A percentile compares a stretch with the other conserved stretches of the same genome.
phyloP scores from a whole-genome alignment of 352 stramenopile genomes.

The Phytopythium delawarense region DNA sequence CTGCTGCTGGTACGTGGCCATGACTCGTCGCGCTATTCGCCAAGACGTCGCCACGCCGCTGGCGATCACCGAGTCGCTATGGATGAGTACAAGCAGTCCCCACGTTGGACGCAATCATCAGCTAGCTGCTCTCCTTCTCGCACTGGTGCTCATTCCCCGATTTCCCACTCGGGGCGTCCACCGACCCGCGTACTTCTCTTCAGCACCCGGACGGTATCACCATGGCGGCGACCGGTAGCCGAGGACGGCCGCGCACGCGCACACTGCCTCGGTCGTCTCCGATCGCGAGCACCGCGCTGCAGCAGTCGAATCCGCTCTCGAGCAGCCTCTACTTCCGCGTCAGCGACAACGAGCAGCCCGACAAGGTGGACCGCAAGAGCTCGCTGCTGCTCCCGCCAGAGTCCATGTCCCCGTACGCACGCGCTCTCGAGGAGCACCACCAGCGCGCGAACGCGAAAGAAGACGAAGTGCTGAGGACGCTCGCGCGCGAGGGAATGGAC shows the following conservation, averaged over 20 bases:
- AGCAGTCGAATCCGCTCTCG: conserved; percentile 2
- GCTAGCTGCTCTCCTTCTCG: background rate
- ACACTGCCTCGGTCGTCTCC: conserved; percentile 1
- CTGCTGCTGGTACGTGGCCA: background rate
- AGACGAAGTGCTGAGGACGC: conserved; percentile 10
- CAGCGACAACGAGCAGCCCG: background rate
- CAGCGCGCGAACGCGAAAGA: conserved; percentile 6
- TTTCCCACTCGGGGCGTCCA: background rate
- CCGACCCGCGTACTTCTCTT: background rate
- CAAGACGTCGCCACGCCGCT: background rate
- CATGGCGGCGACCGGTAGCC: background rate
- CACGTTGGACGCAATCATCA: background rate
- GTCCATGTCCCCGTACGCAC: background rate
- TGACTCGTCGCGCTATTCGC: background rate
- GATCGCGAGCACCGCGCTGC: background rate
- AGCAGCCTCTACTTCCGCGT: conserved; percentile 11
- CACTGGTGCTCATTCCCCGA: background rate
- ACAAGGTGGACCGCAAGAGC: conserved; percentile 3
- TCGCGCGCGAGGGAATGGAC: conserved; percentile 12
- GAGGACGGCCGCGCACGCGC: background rate
- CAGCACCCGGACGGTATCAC: background rate
- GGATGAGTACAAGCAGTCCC: background rate
- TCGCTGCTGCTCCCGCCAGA: conserved; percentile 1
- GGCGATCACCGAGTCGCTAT: conserved; percentile 1
- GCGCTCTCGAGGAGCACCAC: conserved; percentile 2